These are phyloP conservation scores for Citrus medica DNA, from an alignment of 345 rosid genomes.

Conservation along the genomic window DNA sequence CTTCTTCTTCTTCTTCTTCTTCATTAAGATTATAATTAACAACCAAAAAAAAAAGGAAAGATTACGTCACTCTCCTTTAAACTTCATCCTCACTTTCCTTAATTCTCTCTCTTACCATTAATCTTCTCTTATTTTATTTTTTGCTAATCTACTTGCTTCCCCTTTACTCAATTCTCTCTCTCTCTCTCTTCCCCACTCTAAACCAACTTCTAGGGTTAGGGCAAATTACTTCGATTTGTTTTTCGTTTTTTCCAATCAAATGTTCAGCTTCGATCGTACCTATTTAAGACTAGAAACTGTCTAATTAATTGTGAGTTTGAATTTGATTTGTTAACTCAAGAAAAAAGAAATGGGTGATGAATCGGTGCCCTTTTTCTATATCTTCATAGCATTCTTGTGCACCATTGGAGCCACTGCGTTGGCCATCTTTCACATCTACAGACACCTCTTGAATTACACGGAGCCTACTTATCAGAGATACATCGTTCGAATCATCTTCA, in stretches of 20 bases:
- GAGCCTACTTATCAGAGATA: slow-evolving; percentile 96
- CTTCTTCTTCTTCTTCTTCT: not conserved
- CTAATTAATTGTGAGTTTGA: not conserved
- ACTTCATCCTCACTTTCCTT: not conserved
- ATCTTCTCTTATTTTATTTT: no score
- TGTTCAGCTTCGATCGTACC: not conserved
- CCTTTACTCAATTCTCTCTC: not conserved
- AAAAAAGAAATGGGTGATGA: slow-evolving; percentile 50
- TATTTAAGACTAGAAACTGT: not conserved
- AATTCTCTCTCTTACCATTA: not conserved
- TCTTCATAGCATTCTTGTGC: slow-evolving; percentile 63
- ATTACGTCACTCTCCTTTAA: not conserved
- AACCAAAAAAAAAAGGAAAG: not conserved
- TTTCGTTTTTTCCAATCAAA: not conserved
- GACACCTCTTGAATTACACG: slow-evolving; percentile 83
- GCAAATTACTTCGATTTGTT: not conserved
- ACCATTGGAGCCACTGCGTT: slow-evolving; percentile 62
- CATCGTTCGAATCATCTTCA: slow-evolving; percentile 89
- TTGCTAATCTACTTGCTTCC: not conserved
- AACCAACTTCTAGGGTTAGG: not conserved
- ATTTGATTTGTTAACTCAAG: not conserved
- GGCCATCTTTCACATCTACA: slow-evolving; percentile 76
- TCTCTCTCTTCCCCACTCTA: not conserved
- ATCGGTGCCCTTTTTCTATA: slow-evolving; percentile 45
- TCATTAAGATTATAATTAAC: not conserved